Evolutionary conservation across 2,329 filamentous ascomycete species (phyloP).

Genomic region (Hymenoscyphus salicellus): DNA sequence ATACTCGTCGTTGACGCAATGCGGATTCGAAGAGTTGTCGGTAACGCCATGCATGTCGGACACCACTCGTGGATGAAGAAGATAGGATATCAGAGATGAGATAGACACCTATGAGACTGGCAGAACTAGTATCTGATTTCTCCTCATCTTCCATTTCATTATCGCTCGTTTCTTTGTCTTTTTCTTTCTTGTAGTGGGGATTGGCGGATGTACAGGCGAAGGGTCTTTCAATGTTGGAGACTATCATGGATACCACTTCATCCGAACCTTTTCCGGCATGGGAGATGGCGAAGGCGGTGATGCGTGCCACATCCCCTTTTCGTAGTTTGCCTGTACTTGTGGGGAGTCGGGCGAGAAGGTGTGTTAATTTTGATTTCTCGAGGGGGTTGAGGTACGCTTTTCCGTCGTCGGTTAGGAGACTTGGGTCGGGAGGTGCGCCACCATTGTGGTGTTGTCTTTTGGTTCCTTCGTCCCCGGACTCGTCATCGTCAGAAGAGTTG

Average conservation of each 20-base stretch:
- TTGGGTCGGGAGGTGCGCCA: conserved; percentile 39
- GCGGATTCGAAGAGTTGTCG: conserved; percentile 61
- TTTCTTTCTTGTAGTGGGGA: conserved; percentile 46
- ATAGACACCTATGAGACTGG: conserved; percentile 79
- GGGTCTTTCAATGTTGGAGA: conserved; percentile 76
- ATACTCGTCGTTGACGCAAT: conserved; percentile 56
- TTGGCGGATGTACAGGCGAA: conserved; percentile 72
- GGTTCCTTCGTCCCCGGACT: conserved; percentile 52
- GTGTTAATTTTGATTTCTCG: conserved; percentile 78
- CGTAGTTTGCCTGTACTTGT: conserved; percentile 70
- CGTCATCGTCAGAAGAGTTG: conserved; percentile 81
- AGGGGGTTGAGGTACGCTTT: conserved; percentile 71
- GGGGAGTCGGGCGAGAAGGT: conserved; percentile 79
- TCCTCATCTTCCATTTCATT: conserved; percentile 41
- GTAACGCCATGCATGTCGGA: conserved; percentile 68
- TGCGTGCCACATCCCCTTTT: conserved; percentile 79
- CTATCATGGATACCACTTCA: conserved; percentile 86
- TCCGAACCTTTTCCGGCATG: conserved; percentile 82
- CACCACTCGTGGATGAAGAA: conserved; percentile 59
- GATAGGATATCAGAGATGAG: conserved; percentile 69
- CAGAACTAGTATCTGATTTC: conserved; percentile 63
- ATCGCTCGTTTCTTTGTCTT: conserved; percentile 39
- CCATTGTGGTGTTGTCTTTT: conserved; percentile 42
- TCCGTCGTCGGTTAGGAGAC: conserved; percentile 32
- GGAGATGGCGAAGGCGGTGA: conserved; percentile 84